phyloP scores from a whole-genome alignment of 306 rosid genomes.

The Medicago lupulina region DNA sequence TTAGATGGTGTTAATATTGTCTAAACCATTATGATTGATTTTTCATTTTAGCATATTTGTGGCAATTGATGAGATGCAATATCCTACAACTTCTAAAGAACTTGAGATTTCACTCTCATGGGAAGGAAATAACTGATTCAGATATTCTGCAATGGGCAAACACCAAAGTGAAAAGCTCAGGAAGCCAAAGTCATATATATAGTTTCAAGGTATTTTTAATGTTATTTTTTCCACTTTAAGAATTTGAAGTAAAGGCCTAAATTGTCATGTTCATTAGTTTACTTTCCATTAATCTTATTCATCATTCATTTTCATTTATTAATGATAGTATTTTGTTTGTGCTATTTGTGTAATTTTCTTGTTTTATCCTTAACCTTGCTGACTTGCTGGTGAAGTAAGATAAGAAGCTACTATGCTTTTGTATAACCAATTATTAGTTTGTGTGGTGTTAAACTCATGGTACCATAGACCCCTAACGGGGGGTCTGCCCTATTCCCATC shows the following conservation, averaged over 20 bases:
- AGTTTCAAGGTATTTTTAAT: constrained; percentile 72
- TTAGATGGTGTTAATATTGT: constrained; percentile 2
- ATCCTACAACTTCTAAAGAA: constrained; percentile 89
- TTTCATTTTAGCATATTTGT: constrained; percentile 78
- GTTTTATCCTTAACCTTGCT: too few relatives aligned
- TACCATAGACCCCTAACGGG: too few relatives aligned
- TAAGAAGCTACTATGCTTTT: background rate
- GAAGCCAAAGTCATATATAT: constrained; percentile 76
- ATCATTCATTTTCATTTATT: too few relatives aligned
- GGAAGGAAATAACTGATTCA: constrained; percentile 88
- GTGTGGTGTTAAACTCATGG: too few relatives aligned
- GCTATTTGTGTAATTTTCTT: background rate
- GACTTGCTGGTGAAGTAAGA: background rate
- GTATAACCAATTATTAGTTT: background rate
- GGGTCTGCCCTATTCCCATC: too few relatives aligned
- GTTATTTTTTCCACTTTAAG: background rate
- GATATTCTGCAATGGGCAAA: constrained; percentile 97
- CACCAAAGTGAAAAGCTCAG: constrained; percentile 70
- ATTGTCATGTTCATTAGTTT: constrained; percentile 1
- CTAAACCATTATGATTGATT: constrained; percentile 11
- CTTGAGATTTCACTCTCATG: constrained; percentile 91
- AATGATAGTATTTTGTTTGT: too few relatives aligned
- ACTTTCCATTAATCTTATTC: background rate
- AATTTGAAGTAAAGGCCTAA: background rate
- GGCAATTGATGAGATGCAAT: constrained; percentile 97